Conservation (phyloP, 768 basidiomycete species). For the Kwoniella mangroviensis region DNA sequence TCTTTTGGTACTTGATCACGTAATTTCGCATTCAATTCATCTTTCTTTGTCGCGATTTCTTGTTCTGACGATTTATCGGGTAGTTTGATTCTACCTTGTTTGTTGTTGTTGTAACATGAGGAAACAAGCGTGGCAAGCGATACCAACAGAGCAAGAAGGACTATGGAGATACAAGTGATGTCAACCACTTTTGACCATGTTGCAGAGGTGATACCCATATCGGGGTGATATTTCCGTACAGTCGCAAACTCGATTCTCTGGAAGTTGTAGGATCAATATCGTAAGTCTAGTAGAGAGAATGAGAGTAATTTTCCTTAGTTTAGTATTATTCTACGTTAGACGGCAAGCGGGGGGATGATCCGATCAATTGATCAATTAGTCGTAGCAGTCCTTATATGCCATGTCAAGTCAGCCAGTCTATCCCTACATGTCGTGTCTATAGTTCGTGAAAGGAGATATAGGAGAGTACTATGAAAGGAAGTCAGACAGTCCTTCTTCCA, state of each 20-base stretch:
- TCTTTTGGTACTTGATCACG: neutral
- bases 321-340: too few relatives aligned
- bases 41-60: slow-evolving; percentile 1
- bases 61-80: neutral
- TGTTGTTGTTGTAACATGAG: neutral
- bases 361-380: too few relatives aligned
- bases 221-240: neutral
- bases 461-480: neutral
- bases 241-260: neutral
- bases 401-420: neutral
- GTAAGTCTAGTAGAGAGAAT: too few relatives aligned
- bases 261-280: too few relatives aligned
- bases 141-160: slow-evolving; percentile 1
- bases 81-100: slow-evolving; percentile 11
- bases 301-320: too few relatives aligned
- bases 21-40: neutral
- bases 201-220: neutral
- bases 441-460: neutral
- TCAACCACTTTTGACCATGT: slow-evolving; percentile 14
- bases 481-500: neutral
- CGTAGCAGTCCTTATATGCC: neutral
- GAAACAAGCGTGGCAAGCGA: neutral
- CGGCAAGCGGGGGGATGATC: too few relatives aligned
- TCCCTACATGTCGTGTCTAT: neutral
- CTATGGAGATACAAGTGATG: neutral